These are phyloP conservation scores for Leccinum pallidistipes DNA, from an alignment of 1,284 basidiomycete genomes.

Conservation along the genomic window DNA sequence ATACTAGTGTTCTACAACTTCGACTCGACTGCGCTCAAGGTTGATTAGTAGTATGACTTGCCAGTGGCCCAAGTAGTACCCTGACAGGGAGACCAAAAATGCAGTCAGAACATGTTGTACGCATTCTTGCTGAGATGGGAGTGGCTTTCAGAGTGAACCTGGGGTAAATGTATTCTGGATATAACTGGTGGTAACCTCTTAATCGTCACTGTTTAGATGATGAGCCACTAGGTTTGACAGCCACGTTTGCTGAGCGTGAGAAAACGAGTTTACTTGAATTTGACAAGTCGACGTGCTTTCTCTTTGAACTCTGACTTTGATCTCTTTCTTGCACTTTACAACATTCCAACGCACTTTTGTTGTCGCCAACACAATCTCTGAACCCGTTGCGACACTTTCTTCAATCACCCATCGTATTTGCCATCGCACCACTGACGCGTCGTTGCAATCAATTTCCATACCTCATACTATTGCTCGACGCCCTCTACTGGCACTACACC, in stretches of 20 bases:
- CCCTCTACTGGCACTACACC: slow-evolving; percentile 14
- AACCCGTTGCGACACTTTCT: slow-evolving; percentile 14
- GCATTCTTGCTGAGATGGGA: no score
- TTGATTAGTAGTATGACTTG: no score
- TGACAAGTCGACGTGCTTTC: slow-evolving; percentile 16
- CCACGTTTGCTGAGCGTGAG: slow-evolving; percentile 21
- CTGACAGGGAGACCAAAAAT: no score
- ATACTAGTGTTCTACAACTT: no score
- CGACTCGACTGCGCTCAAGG: no score
- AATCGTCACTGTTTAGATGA: no score
- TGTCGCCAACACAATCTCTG: slow-evolving; percentile 12
- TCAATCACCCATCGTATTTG: slow-evolving; percentile 11
- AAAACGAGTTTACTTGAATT: slow-evolving; percentile 30
- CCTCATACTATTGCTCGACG: slow-evolving; percentile 16
- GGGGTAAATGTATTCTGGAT: no score
- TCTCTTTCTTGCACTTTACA: slow-evolving; percentile 19
- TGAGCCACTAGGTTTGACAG: no score
- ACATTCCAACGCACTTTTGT: slow-evolving; percentile 10
- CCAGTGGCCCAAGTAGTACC: no score
- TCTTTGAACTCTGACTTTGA: slow-evolving; percentile 34
- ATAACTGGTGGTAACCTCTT: no score
- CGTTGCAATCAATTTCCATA: slow-evolving; percentile 21
- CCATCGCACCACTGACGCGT: slow-evolving; percentile 23
- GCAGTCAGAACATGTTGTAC: no score
- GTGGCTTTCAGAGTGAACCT: no score